A percentile compares a stretch with the other conserved stretches of the same genome.
These are phyloP conservation scores for Colletotrichum cuscutae DNA, from an alignment of 2,329 filamentous ascomycete genomes.

Conservation along the genomic window DNA sequence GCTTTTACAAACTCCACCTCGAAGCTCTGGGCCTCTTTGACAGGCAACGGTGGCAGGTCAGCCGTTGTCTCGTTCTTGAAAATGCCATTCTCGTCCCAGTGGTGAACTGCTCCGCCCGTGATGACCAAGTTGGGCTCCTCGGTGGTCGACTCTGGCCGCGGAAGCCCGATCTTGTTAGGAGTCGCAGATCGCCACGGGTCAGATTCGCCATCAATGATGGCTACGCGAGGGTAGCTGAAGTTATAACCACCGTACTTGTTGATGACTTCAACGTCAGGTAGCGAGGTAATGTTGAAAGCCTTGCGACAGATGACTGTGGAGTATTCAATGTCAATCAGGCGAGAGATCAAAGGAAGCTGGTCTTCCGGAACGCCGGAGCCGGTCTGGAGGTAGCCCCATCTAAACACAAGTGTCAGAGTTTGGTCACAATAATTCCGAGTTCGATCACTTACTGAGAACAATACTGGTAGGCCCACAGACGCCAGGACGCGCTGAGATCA, in stretches of 20 bases:
- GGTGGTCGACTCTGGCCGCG: constrained; percentile 64
- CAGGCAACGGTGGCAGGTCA: constrained; percentile 66
- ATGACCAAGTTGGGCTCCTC: constrained; percentile 79
- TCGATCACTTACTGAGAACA: constrained; percentile 59
- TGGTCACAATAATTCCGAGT: not conserved
- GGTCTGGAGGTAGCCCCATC: constrained; percentile 84
- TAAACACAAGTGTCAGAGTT: constrained; percentile 37
- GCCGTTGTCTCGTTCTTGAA: constrained; percentile 70
- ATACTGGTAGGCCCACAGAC: constrained; percentile 63
- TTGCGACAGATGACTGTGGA: constrained; percentile 69
- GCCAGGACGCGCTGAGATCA: constrained; percentile 35
- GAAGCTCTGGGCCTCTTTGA: constrained; percentile 67
- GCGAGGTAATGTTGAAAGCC: constrained; percentile 75
- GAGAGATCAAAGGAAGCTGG: constrained; percentile 76
- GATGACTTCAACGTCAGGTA: constrained; percentile 71
- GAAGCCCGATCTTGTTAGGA: constrained; percentile 70
- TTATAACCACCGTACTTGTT: constrained; percentile 82
- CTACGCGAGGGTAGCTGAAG: constrained; percentile 79
- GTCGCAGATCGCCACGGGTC: constrained; percentile 85
- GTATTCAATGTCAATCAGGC: constrained; percentile 73
- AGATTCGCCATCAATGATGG: constrained; percentile 79
- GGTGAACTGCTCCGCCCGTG: constrained; percentile 73
- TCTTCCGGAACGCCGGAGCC: constrained; percentile 74
- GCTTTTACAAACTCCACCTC: constrained; percentile 70
- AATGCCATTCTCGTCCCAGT: constrained; percentile 81